Base-by-base conservation (phyloP, 2,329 filamentous ascomycete genomes). In the Phialemonium atrogriseum region DNA sequence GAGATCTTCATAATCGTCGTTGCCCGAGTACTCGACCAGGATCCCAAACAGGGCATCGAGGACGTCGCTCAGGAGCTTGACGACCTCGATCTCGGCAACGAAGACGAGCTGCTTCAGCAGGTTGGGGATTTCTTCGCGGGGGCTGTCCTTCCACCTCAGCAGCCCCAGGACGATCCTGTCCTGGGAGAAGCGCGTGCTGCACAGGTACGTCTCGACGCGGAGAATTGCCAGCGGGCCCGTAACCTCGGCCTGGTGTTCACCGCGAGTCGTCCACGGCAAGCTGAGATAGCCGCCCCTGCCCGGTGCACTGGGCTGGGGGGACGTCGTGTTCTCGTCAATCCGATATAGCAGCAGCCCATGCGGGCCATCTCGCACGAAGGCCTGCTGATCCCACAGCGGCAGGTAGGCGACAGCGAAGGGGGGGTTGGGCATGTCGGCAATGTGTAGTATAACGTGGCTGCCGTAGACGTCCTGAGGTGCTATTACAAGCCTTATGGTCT, bases 21-120 rank as follows among this genome's bases (percentile, higher is more conserved):
- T 86, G 8, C 85, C 86, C n/a, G 85, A 78, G 48, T 94, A 80
- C 45, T 95, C 87, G 18, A 93, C 84, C 17, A 96, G 65, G 17
- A 95, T 87, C 5, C 85, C 82, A 51, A 98, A 98, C 1, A 98
- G 72, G 0, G 86, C 77, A 54, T 94, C 85, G 32, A 98, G 80
- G 1, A 96, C 87, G 46, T 94, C 83, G 40, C 75, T 82, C 7
- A 96, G 64, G 24, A 96, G 71, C 62, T 96, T 98, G 40, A 98
- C 91, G 20, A 98, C 84, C 58, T 98, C 93, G 34, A 96, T 94
- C 53, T 98, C 91, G 0, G 91, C 84, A 1, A 98, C 88, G 44
- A 96, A 96, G 13, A 88, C 79, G 29, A 96, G 74, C 43, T 88
- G 80, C 51, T 83, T 82, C 24, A 98, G 62, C 1, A 94, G 64